These are phyloP conservation scores for Colletotrichum spinosum DNA, from an alignment of 2,329 filamentous ascomycete genomes.

Conservation along the genomic window DNA sequence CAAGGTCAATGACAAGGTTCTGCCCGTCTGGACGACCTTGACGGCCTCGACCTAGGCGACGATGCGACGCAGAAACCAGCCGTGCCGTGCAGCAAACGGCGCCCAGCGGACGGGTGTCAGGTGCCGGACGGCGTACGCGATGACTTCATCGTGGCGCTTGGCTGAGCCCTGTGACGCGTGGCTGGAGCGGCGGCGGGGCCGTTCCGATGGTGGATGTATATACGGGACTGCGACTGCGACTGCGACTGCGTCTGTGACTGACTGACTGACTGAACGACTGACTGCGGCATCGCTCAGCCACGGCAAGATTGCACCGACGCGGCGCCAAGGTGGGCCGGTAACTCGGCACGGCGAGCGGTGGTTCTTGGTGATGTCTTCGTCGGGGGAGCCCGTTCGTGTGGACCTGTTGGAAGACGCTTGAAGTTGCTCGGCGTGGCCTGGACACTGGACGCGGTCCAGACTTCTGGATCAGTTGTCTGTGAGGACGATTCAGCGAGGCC, in stretches of 20 bases:
- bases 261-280: too few species aligned
- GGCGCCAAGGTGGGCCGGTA: constrained; percentile 32
- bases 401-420: too few species aligned
- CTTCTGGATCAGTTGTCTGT: too few species aligned
- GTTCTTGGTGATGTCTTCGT: constrained; percentile 1
- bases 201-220: background rate
- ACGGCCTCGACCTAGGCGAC: background rate
- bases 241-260: too few species aligned
- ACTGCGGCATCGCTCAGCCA: background rate
- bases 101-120: background rate
- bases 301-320: constrained; percentile 3
- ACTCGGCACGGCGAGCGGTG: constrained; percentile 15
- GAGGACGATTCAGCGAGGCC: too few species aligned
- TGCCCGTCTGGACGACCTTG: background rate
- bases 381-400: background rate
- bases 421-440: too few species aligned
- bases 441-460: too few species aligned
- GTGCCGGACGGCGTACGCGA: constrained; percentile 20
- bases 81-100: constrained; percentile 4
- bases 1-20: background rate
- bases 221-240: too few species aligned
- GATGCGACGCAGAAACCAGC: background rate
- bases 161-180: constrained; percentile 21
- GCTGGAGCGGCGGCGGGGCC: constrained; percentile 10
- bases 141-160: constrained; percentile 33